A percentile compares a stretch with the other conserved stretches of the same genome.
phyloP scores from a whole-genome alignment of 2,329 filamentous ascomycete species.

The Drechmeria coniospora region DNA sequence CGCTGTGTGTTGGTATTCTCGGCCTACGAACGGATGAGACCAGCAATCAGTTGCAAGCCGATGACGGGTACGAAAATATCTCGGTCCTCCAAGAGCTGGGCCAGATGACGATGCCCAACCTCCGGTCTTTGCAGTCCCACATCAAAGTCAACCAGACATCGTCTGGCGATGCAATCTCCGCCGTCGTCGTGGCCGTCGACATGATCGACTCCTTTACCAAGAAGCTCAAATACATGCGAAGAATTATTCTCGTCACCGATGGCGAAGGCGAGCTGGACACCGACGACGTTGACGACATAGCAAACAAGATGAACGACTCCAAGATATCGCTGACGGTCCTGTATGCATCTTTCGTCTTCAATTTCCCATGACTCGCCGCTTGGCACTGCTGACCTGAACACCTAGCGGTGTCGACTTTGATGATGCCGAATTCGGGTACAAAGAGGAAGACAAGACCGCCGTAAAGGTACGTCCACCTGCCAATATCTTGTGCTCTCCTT shows the following conservation, averaged over 20 bases:
- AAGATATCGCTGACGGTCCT: slow-evolving; percentile 66
- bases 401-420: slow-evolving; percentile 81
- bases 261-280: slow-evolving; percentile 57
- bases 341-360: no score
- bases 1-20: slow-evolving; percentile 61
- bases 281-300: slow-evolving; percentile 55
- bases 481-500: neutral
- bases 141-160: slow-evolving; percentile 54
- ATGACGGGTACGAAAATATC: slow-evolving; percentile 69
- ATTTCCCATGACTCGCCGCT: neutral
- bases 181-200: slow-evolving; percentile 69
- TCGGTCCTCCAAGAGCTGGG: slow-evolving; percentile 57
- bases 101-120: slow-evolving; percentile 46
- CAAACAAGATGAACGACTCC: slow-evolving; percentile 56
- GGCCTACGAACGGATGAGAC: slow-evolving; percentile 72
- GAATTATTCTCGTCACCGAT: slow-evolving; percentile 76
- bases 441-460: slow-evolving; percentile 70
- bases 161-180: slow-evolving; percentile 72
- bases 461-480: slow-evolving; percentile 40
- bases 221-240: slow-evolving; percentile 65
- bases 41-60: slow-evolving; percentile 48
- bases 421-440: slow-evolving; percentile 74
- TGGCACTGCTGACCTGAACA: slow-evolving; percentile 7
- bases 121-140: slow-evolving; percentile 46
- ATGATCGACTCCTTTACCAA: slow-evolving; percentile 73